Conservation (phyloP, 345 rosid genomes). For the Passiflora organensis region DNA sequence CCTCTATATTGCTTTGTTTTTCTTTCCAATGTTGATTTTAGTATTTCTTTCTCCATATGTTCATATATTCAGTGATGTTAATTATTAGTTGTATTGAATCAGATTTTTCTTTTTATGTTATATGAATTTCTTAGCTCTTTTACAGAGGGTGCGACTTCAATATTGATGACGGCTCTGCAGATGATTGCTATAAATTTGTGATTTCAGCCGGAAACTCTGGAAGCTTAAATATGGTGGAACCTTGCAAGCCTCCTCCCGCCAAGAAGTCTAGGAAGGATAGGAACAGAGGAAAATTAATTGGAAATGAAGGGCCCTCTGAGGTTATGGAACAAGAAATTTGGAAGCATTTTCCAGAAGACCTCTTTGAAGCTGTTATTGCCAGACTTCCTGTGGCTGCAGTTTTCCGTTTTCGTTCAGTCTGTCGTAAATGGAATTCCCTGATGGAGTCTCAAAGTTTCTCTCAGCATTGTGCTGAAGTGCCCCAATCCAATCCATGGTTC, state of each 20-base stretch:
- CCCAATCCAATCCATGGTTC: constrained; percentile 73
- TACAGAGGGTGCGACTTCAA: constrained; percentile 66
- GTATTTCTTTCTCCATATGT: background rate
- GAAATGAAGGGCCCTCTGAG: constrained; percentile 34
- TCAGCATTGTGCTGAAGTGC: constrained; percentile 54
- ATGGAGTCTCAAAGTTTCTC: constrained; percentile 73
- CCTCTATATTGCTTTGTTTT: background rate
- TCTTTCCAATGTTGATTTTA: background rate
- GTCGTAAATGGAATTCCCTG: constrained; percentile 76
- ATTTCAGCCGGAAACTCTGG: constrained; percentile 79
- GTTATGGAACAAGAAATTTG: constrained; percentile 76
- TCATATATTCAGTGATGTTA: background rate
- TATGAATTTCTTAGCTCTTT: constrained; percentile 3
- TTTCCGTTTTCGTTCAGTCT: constrained; percentile 87
- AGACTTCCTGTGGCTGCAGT: constrained; percentile 79
- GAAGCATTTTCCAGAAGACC: constrained; percentile 95
- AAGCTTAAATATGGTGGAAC: constrained; percentile 57
- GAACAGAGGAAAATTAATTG: constrained; percentile 46
- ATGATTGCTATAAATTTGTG: constrained; percentile 59
- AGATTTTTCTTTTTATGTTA: background rate
- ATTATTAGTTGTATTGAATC: no score
- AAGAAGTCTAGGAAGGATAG: constrained; percentile 74
- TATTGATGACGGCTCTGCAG: constrained; percentile 50
- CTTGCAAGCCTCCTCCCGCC: constrained; percentile 60
- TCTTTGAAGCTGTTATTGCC: constrained; percentile 81